Base-by-base conservation (phyloP, 768 basidiomycete genomes). In the Megacollybia marginata region DNA sequence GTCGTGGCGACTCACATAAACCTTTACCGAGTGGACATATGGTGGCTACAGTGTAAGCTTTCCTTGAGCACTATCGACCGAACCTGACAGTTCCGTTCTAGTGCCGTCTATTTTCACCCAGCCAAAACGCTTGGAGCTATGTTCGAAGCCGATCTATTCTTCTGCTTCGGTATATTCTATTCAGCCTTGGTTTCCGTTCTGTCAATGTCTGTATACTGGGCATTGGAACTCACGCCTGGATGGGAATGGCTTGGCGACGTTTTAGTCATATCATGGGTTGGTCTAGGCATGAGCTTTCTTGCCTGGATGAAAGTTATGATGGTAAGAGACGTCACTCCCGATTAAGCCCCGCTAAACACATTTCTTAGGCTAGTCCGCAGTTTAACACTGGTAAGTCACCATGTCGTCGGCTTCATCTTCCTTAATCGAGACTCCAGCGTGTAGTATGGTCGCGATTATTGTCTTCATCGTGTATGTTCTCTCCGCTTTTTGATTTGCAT, bases 271-370 rank as follows among this genome's bases (percentile, higher is more conserved):
- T 45, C 80, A 7, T 96, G 89, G 88, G 76, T 99, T 51, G 93
- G 89, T 4, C 56, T 89, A 3, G 82, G 85, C 18, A 88, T 95
- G 75, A 85, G 83, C 45, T 61, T 76, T 4, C 63, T 97, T 15
- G 91, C 93, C 1, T 98, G 90, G 88, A 80, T 85, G 68, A 98
- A 97, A 64, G 78, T 88, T 2, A 91, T 86, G 83, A 91, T 98
- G 76, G 76, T 72, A 46, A 52, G 69, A 48, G 42, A 16, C 35
- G 9, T 13, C 36, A 15, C 16, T 46, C 1, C 16, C 7, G 34
- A 9, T 15, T 38, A 2, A 23, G 3, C 18, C 35, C 20, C 1
- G 31, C 28, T 11, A 35, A 10, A 16, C 13, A 12, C 20, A 36
- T 28, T 35, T 23, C 42, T 43, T 34, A 75, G 74, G 76, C 71